Evolutionary conservation across 352 stramenopile species (phyloP).

Genomic region (Pythium oligandrum): DNA sequence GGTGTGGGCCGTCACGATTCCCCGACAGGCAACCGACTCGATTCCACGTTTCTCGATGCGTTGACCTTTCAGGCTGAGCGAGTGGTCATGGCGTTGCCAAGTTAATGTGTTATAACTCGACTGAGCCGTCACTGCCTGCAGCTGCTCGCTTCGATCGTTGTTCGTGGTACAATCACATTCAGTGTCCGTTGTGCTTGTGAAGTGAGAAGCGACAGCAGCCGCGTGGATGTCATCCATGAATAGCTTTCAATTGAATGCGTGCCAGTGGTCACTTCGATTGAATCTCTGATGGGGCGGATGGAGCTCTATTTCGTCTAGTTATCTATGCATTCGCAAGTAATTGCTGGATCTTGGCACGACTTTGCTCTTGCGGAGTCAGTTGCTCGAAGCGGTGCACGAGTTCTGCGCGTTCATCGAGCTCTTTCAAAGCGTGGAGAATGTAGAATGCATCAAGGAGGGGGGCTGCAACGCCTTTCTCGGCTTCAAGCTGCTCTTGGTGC

Average conservation of each 20-base stretch:
- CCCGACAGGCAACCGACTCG: too few relatives aligned
- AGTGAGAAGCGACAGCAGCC: too few relatives aligned
- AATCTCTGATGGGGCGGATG: too few relatives aligned
- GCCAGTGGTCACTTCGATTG: background rate
- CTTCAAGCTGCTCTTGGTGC: conserved; percentile 26
- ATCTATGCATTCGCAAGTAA: conserved; percentile 16
- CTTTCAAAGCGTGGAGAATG: conserved; percentile 42
- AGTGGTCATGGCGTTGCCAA: too few relatives aligned
- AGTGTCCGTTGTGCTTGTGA: too few relatives aligned
- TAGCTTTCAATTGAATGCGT: too few relatives aligned
- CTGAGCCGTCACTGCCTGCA: background rate
- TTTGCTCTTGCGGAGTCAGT: conserved; percentile 36
- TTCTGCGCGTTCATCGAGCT: conserved; percentile 37
- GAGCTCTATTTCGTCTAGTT: background rate
- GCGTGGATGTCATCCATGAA: too few relatives aligned
- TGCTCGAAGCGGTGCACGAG: conserved; percentile 41
- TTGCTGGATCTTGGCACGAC: conserved; percentile 47
- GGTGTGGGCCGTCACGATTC: too few relatives aligned
- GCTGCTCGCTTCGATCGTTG: background rate
- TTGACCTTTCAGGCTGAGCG: too few relatives aligned
- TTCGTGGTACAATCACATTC: too few relatives aligned
- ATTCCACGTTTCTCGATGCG: too few relatives aligned
- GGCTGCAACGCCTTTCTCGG: conserved; percentile 3
- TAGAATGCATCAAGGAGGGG: conserved; percentile 36
- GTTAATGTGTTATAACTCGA: too few relatives aligned